Evolutionary conservation across 345 rosid genomes (phyloP).

Genomic region (Citrus sp.): DNA sequence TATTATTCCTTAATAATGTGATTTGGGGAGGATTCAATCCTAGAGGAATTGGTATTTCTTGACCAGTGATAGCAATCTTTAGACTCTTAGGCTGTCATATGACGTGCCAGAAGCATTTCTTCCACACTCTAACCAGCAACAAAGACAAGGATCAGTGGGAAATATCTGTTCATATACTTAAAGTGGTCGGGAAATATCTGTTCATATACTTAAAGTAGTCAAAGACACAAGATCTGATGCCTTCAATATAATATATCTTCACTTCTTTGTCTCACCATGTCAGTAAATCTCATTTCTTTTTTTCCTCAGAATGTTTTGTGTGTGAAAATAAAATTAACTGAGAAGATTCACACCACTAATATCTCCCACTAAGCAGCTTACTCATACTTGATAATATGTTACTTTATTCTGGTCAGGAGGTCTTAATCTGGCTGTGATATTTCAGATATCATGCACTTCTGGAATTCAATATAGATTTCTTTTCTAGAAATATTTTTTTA

Average conservation of each 20-base stretch:
- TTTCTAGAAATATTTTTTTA: not conserved
- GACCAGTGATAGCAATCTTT: not conserved
- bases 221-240: not conserved
- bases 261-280: too few relatives aligned
- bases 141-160: not conserved
- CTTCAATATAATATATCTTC: not conserved
- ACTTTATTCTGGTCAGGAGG: too few relatives aligned
- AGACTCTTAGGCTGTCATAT: not conserved
- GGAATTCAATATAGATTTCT: not conserved
- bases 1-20: not conserved
- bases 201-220: not conserved
- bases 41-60: not conserved
- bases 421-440: not conserved
- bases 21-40: not conserved
- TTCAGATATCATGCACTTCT: not conserved
- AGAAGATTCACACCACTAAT: too few relatives aligned
- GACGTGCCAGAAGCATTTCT: not conserved
- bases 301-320: too few relatives aligned
- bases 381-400: not conserved
- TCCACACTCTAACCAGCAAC: not conserved
- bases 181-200: not conserved
- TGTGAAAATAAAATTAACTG: too few relatives aligned
- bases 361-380: too few relatives aligned
- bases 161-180: not conserved
- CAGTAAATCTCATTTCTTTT: too few relatives aligned